These are phyloP conservation scores for Microbotryum violaceum DNA, from an alignment of 1,284 basidiomycete species.

Conservation along the genomic window DNA sequence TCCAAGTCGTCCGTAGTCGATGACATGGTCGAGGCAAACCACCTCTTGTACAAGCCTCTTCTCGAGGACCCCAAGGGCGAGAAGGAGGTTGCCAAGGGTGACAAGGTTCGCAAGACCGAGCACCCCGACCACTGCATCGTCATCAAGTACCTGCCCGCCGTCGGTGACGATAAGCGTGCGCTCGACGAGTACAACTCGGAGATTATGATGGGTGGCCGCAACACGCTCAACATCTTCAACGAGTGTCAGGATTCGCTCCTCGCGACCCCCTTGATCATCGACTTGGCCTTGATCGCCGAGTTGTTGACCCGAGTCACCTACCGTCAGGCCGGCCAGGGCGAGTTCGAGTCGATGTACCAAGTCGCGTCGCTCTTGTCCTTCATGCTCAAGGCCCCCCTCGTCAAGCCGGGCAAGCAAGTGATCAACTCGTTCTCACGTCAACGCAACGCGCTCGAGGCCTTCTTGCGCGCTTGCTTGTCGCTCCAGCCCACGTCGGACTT, in stretches of 20 bases:
- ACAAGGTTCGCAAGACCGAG: slow-evolving; percentile 57
- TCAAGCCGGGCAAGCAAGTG: slow-evolving; percentile 90
- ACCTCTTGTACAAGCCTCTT: slow-evolving; percentile 75
- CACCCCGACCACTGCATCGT: slow-evolving; percentile 90
- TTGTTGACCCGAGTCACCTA: slow-evolving; percentile 86
- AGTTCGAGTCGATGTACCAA: slow-evolving; percentile 71
- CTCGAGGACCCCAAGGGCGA: slow-evolving; percentile 40
- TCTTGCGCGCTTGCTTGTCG: slow-evolving; percentile 78
- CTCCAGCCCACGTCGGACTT: slow-evolving; percentile 74
- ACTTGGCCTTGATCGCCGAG: slow-evolving; percentile 88
- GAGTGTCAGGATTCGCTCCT: slow-evolving; percentile 95
- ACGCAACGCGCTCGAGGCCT: slow-evolving; percentile 84
- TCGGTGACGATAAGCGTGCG: slow-evolving; percentile 93
- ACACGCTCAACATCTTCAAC: slow-evolving; percentile 73
- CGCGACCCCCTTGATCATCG: slow-evolving; percentile 91
- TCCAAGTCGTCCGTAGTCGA: slow-evolving; percentile 77
- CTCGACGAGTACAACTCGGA: slow-evolving; percentile 99
- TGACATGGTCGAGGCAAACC: slow-evolving; percentile 91
- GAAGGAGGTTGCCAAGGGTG: slow-evolving; percentile 35
- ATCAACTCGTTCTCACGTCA: slow-evolving; percentile 94
- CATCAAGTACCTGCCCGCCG: slow-evolving; percentile 59
- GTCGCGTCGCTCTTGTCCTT: slow-evolving; percentile 83
- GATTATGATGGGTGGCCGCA: slow-evolving; percentile 52
- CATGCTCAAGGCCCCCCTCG: slow-evolving; percentile 78
- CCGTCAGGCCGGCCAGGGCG: slow-evolving; percentile 51